Base-by-base conservation (phyloP, 371 early-diverging fungal genomes). In the Mortierella sp. region DNA sequence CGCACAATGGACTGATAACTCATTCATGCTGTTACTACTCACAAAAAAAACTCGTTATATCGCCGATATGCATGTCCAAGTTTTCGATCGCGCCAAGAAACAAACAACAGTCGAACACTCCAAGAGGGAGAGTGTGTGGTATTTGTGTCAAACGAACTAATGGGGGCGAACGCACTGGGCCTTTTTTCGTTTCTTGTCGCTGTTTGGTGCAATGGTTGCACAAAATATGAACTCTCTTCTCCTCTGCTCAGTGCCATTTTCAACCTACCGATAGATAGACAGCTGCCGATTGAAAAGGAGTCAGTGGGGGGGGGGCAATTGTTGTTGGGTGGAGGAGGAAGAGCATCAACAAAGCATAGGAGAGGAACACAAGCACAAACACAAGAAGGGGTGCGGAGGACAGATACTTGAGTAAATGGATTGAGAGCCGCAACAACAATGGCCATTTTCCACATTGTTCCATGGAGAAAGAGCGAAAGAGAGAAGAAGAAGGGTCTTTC, bases 391-490 rank as follows among this genome's bases (percentile, higher is more conserved):
- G 43, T 40, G 43, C 43, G 24, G 53, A 40, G n/a, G 28, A 31
- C 72, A 72, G n/a, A 54, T 24, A 54, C 54, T 71, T 77, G 71
- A 72, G 72, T 72, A 77, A 77, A 71, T n/a, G n/a, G n/a, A 54
- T n/a, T 54, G 54, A 51, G 72, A 72, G 77, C 71, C 50, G 14
- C n/a, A 28, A 14, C 5, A 8, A 16, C 31, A 28, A 16, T 61
- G 61, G 34, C 34, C 61, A 31, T 61, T 34, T 61, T 61, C 61
- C 61, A 61, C 34, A 61, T 31, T 34, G 34, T 61, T 61, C 61
- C 34, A 61, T 61, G 34, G 61, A 34, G 34, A 61, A n/a, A 26
- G 55, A 59, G 61, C 16, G 61, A 61, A 13, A 21, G 53, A 21
- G 53, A 53, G 50, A 0, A 1, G 6, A 40, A 40, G 50, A 50